Evolutionary conservation across 352 stramenopile genomes (phyloP).

Genomic region (Phytopythium sindhum): DNA sequence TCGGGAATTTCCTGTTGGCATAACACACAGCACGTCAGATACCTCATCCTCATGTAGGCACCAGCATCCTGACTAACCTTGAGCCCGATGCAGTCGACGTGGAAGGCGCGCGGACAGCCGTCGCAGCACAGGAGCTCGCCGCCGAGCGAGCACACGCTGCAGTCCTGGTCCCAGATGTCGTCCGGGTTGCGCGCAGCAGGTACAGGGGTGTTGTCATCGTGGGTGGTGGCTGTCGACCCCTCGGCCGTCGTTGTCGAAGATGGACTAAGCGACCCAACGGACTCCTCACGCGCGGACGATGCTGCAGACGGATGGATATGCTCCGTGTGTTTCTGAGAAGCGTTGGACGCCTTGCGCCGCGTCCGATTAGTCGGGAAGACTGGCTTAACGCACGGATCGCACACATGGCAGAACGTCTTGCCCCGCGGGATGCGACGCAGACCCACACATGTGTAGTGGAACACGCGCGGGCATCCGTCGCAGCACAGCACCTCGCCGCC

Average conservation of each 20-base stretch:
- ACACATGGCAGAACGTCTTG: conserved; percentile 85
- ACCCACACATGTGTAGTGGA: conserved; percentile 86
- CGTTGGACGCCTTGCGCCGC: conserved; percentile 5
- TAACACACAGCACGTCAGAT: conserved; percentile 1
- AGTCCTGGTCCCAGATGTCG: conserved; percentile 89
- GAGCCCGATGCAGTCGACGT: conserved; percentile 81
- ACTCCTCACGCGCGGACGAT: conserved; percentile 5
- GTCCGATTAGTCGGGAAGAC: conserved; percentile 28
- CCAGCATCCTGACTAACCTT: conserved; percentile 14
- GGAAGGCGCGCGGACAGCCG: conserved; percentile 90
- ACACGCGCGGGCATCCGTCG: conserved; percentile 89
- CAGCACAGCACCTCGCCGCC: conserved; percentile 88
- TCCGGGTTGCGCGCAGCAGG: conserved; percentile 18
- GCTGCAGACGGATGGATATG: neutral
- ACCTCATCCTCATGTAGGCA: neutral
- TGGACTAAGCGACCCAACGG: conserved; percentile 6
- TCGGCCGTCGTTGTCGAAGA: conserved; percentile 7
- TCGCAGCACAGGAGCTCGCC: conserved; percentile 90
- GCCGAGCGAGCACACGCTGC: conserved; percentile 79
- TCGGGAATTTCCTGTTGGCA: conserved; percentile 40
- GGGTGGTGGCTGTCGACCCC: neutral
- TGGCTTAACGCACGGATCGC: conserved; percentile 67
- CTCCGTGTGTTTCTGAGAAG: conserved; percentile 14
- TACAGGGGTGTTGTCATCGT: neutral
- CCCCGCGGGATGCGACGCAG: conserved; percentile 75